These are phyloP conservation scores for Suhomyces yuchorum DNA, from an alignment of 1,139 yeast genomes.

Conservation along the genomic window DNA sequence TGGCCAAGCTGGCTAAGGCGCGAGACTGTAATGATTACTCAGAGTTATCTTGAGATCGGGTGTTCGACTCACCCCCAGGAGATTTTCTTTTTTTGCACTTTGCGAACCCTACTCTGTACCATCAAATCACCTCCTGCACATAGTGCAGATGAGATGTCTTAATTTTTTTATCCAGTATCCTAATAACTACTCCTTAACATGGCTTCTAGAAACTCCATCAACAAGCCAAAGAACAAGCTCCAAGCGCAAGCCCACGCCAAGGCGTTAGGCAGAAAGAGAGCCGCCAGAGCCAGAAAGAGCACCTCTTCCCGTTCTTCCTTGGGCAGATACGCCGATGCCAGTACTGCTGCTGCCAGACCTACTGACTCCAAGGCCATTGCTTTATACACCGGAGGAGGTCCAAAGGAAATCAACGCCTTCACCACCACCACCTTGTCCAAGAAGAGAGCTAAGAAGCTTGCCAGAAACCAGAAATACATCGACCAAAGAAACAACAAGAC, in stretches of 20 bases:
- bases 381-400: conserved; percentile 51
- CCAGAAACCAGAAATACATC: conserved; percentile 73
- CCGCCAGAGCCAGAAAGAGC: conserved; percentile 50
- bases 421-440: conserved; percentile 69
- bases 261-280: conserved; percentile 58
- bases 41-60: conserved; percentile 76
- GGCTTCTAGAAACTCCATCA: conserved; percentile 81
- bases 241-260: conserved; percentile 56
- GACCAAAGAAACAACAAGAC: conserved; percentile 53
- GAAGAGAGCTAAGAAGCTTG: conserved; percentile 80
- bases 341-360: conserved; percentile 41
- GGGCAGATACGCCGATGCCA: conserved; percentile 40
- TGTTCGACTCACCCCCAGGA: conserved; percentile 86
- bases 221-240: conserved; percentile 72
- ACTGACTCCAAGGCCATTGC: conserved; percentile 65
- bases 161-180: conserved; percentile 9
- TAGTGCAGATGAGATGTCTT: conserved; percentile 11
- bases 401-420: conserved; percentile 41
- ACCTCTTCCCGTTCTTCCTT: conserved; percentile 46
- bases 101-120: not conserved
- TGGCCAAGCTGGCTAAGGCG: conserved; percentile 84
- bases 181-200: conserved; percentile 30
- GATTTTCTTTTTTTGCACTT: conserved; percentile 31
- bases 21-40: conserved; percentile 63
- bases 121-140: conserved; percentile 5